These are phyloP conservation scores for Amoebophrya sp. DNA, from an alignment of 169 alveolate species.

Conservation along the genomic window DNA sequence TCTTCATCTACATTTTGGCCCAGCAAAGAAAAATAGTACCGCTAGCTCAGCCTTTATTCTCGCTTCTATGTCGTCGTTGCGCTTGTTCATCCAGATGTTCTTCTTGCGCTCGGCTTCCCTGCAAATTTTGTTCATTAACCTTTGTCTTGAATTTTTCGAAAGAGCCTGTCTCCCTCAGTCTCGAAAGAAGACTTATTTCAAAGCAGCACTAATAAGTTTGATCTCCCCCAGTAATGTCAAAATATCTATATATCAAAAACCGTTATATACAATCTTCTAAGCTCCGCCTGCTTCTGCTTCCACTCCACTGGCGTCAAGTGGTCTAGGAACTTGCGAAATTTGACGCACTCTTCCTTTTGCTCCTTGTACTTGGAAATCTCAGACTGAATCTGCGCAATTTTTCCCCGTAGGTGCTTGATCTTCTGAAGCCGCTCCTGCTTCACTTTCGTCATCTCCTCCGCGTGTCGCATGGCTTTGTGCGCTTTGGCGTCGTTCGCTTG, in stretches of 20 bases:
- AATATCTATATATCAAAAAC: too few relatives aligned
- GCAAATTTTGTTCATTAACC: too few relatives aligned
- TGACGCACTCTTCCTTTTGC: conserved; percentile 52
- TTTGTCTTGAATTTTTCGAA: too few relatives aligned
- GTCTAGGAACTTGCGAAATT: conserved; percentile 46
- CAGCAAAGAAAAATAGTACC: too few relatives aligned
- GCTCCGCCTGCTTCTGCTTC: conserved; percentile 42
- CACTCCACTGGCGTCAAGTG: conserved; percentile 54
- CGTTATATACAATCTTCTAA: conserved; percentile 5
- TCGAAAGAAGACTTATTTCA: too few relatives aligned
- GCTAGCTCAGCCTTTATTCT: background rate
- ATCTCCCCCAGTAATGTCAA: too few relatives aligned
- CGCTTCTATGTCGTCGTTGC: background rate
- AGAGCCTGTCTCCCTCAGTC: too few relatives aligned
- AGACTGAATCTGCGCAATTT: conserved; percentile 33
- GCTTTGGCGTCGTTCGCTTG: conserved; percentile 55
- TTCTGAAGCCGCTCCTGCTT: conserved; percentile 50
- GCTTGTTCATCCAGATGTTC: background rate
- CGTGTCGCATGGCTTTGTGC: conserved; percentile 55
- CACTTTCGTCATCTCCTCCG: conserved; percentile 44
- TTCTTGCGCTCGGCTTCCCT: conserved; percentile 18
- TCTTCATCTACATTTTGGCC: too few relatives aligned
- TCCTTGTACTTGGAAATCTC: conserved; percentile 52
- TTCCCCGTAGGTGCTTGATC: conserved; percentile 38
- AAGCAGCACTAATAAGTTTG: too few relatives aligned